Evolutionary conservation across 1,139 yeast genomes (phyloP).

Genomic region (Yamadazyma dendronema): DNA sequence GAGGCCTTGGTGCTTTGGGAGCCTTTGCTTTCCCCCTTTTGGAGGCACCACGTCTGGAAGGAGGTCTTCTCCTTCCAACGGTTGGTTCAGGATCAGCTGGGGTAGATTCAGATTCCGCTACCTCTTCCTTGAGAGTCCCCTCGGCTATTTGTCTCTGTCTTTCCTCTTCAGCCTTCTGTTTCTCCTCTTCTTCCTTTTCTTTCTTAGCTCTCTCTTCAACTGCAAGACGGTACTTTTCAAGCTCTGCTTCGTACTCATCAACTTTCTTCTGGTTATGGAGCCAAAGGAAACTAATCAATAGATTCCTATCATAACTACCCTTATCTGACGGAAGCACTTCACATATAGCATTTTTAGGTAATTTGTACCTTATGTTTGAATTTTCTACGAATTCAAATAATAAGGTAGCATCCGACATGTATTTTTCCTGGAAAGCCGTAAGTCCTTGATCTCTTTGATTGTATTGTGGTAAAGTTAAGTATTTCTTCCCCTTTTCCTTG

Average conservation of each 20-base stretch:
- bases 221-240: slow-evolving; percentile 29
- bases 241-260: slow-evolving; percentile 44
- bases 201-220: slow-evolving; percentile 21
- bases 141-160: slow-evolving; percentile 12
- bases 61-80: not conserved
- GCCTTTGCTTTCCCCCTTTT: slow-evolving; percentile 19
- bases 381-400: slow-evolving; percentile 85
- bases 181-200: slow-evolving; percentile 24
- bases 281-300: slow-evolving; percentile 64
- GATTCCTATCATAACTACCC: slow-evolving; percentile 33
- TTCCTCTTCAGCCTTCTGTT: slow-evolving; percentile 25
- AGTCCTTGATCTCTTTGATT: slow-evolving; percentile 46
- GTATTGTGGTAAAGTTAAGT: slow-evolving; percentile 14
- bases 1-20: slow-evolving; percentile 18
- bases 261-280: slow-evolving; percentile 54
- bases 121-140: slow-evolving; percentile 2
- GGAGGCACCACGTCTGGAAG: slow-evolving; percentile 19
- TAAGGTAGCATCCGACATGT: slow-evolving; percentile 65
- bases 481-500: slow-evolving; percentile 25
- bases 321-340: slow-evolving; percentile 50
- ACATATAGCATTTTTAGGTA: slow-evolving; percentile 75
- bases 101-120: not conserved
- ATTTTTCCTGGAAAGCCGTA: slow-evolving; percentile 75
- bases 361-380: slow-evolving; percentile 65
- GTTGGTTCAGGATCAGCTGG: slow-evolving; percentile 4